Conservation (phyloP, 495 filamentous ascomycete species). For the Lophiotrema nucula region DNA sequence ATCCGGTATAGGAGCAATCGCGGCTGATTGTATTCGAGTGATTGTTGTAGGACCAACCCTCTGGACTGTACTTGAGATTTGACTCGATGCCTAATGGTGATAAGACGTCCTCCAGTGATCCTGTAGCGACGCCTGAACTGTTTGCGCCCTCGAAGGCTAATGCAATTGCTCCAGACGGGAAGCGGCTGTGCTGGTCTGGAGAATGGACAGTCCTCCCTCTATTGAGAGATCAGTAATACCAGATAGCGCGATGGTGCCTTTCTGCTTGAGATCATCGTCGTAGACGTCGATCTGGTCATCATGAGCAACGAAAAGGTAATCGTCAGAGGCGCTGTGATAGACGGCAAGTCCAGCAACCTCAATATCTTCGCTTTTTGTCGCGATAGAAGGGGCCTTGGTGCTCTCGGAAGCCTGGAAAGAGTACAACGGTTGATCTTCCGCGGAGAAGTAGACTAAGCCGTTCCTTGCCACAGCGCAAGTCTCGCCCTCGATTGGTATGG, state of each 20-base stretch:
- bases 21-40: not conserved
- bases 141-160: not conserved
- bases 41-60: not conserved
- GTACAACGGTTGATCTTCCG: conserved; percentile 1
- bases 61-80: not conserved
- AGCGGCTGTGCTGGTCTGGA: not conserved
- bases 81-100: not conserved
- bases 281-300: conserved; percentile 3
- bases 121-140: not conserved
- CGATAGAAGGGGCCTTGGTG: not conserved
- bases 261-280: not conserved
- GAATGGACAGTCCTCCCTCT: not conserved
- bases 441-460: conserved; percentile 3
- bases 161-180: not conserved
- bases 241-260: not conserved
- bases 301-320: conserved; percentile 7
- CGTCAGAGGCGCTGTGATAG: not conserved
- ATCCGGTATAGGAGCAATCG: not conserved
- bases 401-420: not conserved
- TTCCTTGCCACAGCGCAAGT: not conserved
- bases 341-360: not conserved
- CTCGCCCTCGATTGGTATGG: conserved; percentile 2
- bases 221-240: conserved; percentile 1
- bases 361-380: not conserved
- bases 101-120: not conserved